Base-by-base conservation (phyloP, 2,329 filamentous ascomycete genomes). In the Xylariaceae sp. region DNA sequence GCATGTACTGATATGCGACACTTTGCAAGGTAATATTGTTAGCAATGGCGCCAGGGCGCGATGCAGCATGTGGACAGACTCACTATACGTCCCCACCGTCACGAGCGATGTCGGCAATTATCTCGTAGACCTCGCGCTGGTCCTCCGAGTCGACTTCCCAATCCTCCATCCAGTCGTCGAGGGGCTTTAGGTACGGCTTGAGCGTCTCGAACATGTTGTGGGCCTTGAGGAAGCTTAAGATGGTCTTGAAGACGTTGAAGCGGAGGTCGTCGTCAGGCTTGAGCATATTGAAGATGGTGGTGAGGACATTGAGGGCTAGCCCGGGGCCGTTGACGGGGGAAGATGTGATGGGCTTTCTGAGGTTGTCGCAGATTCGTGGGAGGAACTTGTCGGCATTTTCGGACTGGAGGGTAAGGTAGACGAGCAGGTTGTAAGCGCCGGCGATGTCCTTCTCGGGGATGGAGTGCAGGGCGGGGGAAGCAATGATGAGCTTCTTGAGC, bases 391-490 rank as follows among this genome's bases (percentile, higher is more conserved):
- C 86, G 59, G 87, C 82, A 62, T 91, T 89, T 62, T 87, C 83
- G 52, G 90, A 89, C 74, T 95, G 89, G 64, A 90, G 80, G 60
- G 95, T 83, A 53, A 99, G 85, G 76, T 96, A 89, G 66, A 97
- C 86, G 69, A 99, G 86, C 62, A 97, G 86, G 75, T 99, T 97
- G 76, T 96, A 96, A 54, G 92, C 90, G 52, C 92, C 87, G 53
- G 90, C 91, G 70, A 96, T 94, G 72, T 97, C 92, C 81, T 94
- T 95, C 80, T 99, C 94, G 51, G 92, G 89, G 48, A 90, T 89
- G 56, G 81, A 80, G 72, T 91, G 95, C 67, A 99, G 78, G 44
- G 80, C 81, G 46, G 80, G 73, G 46, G 89, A 90, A 50, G 88
- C 87, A 59, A 85, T 83, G 54, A 97, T 89, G 58, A 99, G 79